Percentiles rank a stretch among this genome's conserved stretches.
These are phyloP conservation scores for Xylaria grammica DNA, from an alignment of 495 filamentous ascomycete species.

Conservation along the genomic window DNA sequence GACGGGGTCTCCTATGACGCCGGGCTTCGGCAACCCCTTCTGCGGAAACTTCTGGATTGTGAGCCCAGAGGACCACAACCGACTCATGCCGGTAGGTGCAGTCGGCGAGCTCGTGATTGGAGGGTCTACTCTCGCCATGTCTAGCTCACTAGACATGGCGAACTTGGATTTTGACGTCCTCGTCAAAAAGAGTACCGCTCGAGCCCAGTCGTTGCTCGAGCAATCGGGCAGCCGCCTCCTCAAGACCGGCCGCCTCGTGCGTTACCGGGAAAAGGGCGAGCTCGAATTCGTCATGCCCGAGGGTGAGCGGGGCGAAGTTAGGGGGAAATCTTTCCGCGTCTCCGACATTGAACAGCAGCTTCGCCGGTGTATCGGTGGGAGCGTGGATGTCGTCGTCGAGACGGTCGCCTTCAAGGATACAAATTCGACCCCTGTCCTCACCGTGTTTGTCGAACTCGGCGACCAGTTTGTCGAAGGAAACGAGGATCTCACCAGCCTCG, in stretches of 20 bases:
- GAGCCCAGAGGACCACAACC: slow-evolving; percentile 53
- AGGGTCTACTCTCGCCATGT: slow-evolving; percentile 47
- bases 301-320: slow-evolving; percentile 34
- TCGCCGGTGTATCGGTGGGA: slow-evolving; percentile 50
- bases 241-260: slow-evolving; percentile 50
- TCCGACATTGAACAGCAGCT: slow-evolving; percentile 50
- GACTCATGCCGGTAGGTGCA: slow-evolving; percentile 52
- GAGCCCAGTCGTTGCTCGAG: slow-evolving; percentile 29
- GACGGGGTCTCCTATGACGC: slow-evolving; percentile 39
- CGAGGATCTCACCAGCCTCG: slow-evolving; percentile 40
- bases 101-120: slow-evolving; percentile 55
- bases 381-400: slow-evolving; percentile 53
- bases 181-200: slow-evolving; percentile 22
- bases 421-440: slow-evolving; percentile 40
- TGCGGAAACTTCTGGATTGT: slow-evolving; percentile 52
- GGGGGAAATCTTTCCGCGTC: slow-evolving; percentile 41
- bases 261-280: slow-evolving; percentile 50
- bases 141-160: slow-evolving; percentile 27
- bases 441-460: slow-evolving; percentile 53
- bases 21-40: slow-evolving; percentile 49
- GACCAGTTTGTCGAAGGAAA: slow-evolving; percentile 40
- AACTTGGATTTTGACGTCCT: slow-evolving; percentile 30
- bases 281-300: slow-evolving; percentile 49
- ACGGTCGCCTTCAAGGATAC: slow-evolving; percentile 47
- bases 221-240: slow-evolving; percentile 37